Evolutionary conservation across 441 rosid species (phyloP).

Genomic region (Erodium texanum): DNA sequence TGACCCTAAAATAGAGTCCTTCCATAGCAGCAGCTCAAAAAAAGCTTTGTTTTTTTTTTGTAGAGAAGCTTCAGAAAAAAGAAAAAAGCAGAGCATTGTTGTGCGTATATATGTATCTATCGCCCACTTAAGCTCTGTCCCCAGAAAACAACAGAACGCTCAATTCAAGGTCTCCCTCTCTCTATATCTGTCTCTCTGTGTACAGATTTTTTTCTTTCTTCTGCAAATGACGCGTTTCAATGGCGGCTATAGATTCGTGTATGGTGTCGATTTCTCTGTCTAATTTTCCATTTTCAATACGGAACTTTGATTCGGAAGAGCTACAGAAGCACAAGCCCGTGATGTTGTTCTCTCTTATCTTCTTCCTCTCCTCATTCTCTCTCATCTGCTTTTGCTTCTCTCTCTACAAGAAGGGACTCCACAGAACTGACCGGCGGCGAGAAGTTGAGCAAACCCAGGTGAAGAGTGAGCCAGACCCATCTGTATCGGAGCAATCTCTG

Average conservation of each 20-base stretch:
- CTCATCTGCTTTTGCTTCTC: background rate
- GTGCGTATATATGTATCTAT: too few species aligned
- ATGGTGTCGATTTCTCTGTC: background rate
- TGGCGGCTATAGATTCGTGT: background rate
- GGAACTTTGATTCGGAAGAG: too few species aligned
- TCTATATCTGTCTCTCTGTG: too few species aligned
- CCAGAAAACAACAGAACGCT: too few species aligned
- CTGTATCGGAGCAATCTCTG: background rate
- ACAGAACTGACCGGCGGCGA: background rate
- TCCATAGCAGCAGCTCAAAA: background rate
- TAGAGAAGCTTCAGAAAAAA: background rate
- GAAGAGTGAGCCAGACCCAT: background rate
- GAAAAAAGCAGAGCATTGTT: too few species aligned
- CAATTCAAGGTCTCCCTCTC: too few species aligned
- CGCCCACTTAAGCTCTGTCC: too few species aligned
- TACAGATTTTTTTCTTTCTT: too few species aligned
- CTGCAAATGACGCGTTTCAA: background rate
- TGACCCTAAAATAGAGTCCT: background rate
- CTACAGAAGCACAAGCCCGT: background rate
- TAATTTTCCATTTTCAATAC: too few species aligned
- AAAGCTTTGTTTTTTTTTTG: background rate
- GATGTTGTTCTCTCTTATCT: background rate
- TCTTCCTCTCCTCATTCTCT: background rate
- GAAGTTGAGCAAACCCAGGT: background rate
- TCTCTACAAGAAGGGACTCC: background rate